A percentile compares a stretch with the other conserved stretches of the same genome.
These are phyloP conservation scores for Aspergillus phoenicis DNA, from an alignment of 2,329 filamentous ascomycete genomes.

Conservation along the genomic window DNA sequence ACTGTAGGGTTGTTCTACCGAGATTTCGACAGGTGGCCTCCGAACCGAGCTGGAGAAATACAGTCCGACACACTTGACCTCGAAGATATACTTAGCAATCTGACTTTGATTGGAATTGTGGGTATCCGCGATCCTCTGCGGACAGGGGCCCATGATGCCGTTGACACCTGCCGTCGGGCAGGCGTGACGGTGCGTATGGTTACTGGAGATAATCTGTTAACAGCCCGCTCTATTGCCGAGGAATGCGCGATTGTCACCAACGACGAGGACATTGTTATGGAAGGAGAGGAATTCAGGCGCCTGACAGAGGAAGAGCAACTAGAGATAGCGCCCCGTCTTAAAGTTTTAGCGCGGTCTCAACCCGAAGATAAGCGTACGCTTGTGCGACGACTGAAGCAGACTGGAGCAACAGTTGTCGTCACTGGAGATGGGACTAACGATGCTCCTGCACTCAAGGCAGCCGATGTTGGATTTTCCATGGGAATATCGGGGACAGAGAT, in stretches of 20 bases:
- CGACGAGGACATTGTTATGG: slow-evolving; percentile 58
- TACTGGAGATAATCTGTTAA: slow-evolving; percentile 67
- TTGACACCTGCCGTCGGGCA: slow-evolving; percentile 61
- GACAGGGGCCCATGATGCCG: slow-evolving; percentile 61
- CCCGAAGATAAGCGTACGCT: slow-evolving; percentile 62
- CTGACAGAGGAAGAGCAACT: slow-evolving; percentile 57
- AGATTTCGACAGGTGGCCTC: slow-evolving; percentile 40
- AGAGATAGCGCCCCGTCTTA: slow-evolving; percentile 53
- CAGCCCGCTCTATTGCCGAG: slow-evolving; percentile 67
- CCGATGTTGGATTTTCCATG: slow-evolving; percentile 65
- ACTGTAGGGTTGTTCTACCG: slow-evolving; percentile 29
- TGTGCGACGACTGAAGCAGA: slow-evolving; percentile 56
- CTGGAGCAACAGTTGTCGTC: slow-evolving; percentile 58
- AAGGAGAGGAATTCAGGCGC: slow-evolving; percentile 61
- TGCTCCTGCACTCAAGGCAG: slow-evolving; percentile 59
- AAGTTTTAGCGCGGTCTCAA: slow-evolving; percentile 61
- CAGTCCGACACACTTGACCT: slow-evolving; percentile 31
- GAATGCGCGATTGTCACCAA: slow-evolving; percentile 63
- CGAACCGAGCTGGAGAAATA: slow-evolving; percentile 52
- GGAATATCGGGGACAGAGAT: slow-evolving; percentile 63
- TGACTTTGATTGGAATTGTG: slow-evolving; percentile 65
- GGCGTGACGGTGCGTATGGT: slow-evolving; percentile 68
- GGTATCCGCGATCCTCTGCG: slow-evolving; percentile 69
- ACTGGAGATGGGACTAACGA: slow-evolving; percentile 65
- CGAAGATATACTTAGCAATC: slow-evolving; percentile 63